A percentile compares a stretch with the other conserved stretches of the same genome.
Evolutionary conservation across 306 rosid genomes (phyloP).

Genomic region (Arachis hypogaea): DNA sequence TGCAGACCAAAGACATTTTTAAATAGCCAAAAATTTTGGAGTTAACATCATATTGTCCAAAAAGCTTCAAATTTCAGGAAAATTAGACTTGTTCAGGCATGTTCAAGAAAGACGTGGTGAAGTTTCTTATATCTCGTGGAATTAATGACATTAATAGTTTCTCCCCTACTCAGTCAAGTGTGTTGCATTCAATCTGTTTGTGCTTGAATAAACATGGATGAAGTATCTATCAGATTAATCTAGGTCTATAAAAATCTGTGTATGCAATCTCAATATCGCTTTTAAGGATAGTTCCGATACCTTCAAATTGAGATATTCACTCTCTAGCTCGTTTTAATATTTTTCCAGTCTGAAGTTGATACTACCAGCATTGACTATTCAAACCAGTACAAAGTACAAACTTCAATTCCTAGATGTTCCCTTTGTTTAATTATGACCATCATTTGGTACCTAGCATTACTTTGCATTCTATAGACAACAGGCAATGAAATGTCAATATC

Average conservation of each 20-base stretch:
- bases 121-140: too few relatives aligned
- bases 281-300: background rate
- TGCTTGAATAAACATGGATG: background rate
- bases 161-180: background rate
- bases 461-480: background rate
- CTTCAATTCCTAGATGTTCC: too few relatives aligned
- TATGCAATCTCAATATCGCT: background rate
- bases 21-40: too few relatives aligned
- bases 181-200: conserved; percentile 3
- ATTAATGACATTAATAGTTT: too few relatives aligned
- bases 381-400: background rate
- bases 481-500: background rate
- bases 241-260: background rate
- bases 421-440: background rate
- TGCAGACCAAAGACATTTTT: too few relatives aligned
- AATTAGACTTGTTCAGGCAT: too few relatives aligned
- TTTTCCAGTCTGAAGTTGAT: conserved; percentile 1
- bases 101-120: too few relatives aligned
- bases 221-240: background rate
- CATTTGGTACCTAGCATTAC: conserved; percentile 3
- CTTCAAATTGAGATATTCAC: background rate
- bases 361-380: conserved; percentile 5
- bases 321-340: conserved; percentile 1
- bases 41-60: too few relatives aligned
- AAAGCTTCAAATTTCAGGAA: too few relatives aligned